These are phyloP conservation scores for Chaetomiaceae sp. DNA, from an alignment of 2,329 filamentous ascomycete genomes.

Conservation along the genomic window DNA sequence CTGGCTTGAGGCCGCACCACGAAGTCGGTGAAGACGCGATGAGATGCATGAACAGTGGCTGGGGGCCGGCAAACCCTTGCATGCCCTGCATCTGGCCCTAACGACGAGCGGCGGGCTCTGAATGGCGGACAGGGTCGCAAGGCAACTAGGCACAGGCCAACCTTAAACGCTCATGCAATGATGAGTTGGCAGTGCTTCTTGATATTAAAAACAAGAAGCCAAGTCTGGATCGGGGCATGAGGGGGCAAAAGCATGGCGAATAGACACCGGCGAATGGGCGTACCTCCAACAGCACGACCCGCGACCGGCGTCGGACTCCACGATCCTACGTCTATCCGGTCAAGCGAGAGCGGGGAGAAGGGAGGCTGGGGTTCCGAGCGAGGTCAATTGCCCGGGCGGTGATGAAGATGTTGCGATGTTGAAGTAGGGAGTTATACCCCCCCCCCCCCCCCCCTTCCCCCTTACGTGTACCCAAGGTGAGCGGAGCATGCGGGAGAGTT, in stretches of 20 bases:
- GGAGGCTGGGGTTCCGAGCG: conserved; percentile 3
- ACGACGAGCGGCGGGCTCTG: conserved; percentile 28
- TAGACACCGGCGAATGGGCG: conserved; percentile 14
- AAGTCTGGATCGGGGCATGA: conserved; percentile 23
- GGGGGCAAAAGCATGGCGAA: conserved; percentile 20
- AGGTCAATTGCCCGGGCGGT: conserved; percentile 1
- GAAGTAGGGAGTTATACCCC: no score
- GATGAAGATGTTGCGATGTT: background rate
- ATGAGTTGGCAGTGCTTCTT: conserved; percentile 70
- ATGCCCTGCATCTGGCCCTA: conserved; percentile 31
- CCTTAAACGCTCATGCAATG: conserved; percentile 60
- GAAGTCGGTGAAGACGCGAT: conserved; percentile 44
- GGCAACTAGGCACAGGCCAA: conserved; percentile 40
- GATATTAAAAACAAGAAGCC: conserved; percentile 49
- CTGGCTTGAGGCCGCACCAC: conserved; percentile 32
- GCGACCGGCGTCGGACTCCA: conserved; percentile 7
- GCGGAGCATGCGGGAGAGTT: no score
- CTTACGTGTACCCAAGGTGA: background rate
- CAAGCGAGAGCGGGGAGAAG: conserved; percentile 22
- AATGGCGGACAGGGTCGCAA: conserved; percentile 35
- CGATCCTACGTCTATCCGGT: conserved; percentile 7
- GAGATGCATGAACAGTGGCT: conserved; percentile 45
- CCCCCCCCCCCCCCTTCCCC: no score
- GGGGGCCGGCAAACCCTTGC: conserved; percentile 33
- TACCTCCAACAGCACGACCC: conserved; percentile 10